Evolutionary conservation across 768 basidiomycete genomes (phyloP), one percentile per base, ranked within the genome.

Genomic region (Sarcomyxa edulis): DNA sequence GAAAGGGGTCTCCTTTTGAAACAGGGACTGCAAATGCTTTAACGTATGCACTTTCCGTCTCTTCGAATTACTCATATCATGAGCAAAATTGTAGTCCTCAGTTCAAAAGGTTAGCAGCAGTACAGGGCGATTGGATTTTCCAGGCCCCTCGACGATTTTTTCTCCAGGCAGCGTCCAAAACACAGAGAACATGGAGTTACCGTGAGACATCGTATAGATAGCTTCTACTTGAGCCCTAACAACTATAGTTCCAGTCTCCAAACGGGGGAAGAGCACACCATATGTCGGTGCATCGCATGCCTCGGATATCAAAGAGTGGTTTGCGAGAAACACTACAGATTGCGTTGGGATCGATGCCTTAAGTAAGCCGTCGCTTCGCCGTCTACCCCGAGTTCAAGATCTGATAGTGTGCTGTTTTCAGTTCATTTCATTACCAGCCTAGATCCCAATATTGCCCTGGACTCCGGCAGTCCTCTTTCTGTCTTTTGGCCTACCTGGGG

Each of bases 101-200:
- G 46, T 68, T 51, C 47, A 69, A 68, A 42, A 60, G 69, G 3
- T 40, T 67, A 6, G 58, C 66, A 1, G 61, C 64, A 0, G 40
- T 65, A 10, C 55, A 55, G 31, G 66, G 68, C 1, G 68, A 71
- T 41, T 32, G 51, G 5, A 35, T 42, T 8, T 66, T 65, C 45
- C 55, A 64, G 21, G 58, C 52, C 7, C 56, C 55, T 18, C 56
- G 64, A 3, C 55, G 66, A 11, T 61, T 55, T 37, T 56, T 66
- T 40, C 45, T 67, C 14, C 32, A 59, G n/a, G 37, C 50, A 3
- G 54, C 55, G 0, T 53, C 63, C 0, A 43, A 37, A 10, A 62
- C 49, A 5, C 61, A 68, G 42, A 47, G 53, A 2, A 52, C 49
- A 0, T 67, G 56, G 55, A 52, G 54, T 5, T 67, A 52, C 49